Evolutionary conservation across 1,284 basidiomycete species (phyloP), one percentile per base, ranked within the genome.

Genomic region (Irpex sp.): DNA sequence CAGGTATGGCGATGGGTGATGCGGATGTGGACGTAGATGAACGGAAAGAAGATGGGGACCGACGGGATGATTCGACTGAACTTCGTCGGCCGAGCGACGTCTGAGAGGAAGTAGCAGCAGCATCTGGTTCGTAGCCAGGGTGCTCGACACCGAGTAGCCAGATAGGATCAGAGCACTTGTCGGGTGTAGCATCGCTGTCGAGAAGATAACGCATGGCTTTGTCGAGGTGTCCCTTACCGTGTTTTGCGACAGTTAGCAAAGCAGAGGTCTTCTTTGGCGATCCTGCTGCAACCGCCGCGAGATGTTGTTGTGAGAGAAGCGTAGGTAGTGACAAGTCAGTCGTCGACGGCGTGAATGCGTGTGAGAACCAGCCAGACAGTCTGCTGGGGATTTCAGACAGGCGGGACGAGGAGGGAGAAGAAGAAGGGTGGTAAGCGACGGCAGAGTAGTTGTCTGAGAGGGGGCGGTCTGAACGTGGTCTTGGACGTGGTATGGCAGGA

Each of bases 111-210:
- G 53, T 35, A 55, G 53, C 9, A 2, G 68, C 66, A 61, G 66
- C 70, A 26, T 72, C 68, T 68, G 67, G 64, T 2, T 90, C 89
- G 68, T 87, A 91, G 3, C 88, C 89, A 7, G 84, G 84, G 71
- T 95, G 93, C 65, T 84, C 83, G 5, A 93, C 86, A 35, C 93
- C 93, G 54, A 95, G 81, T 5, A 95, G 76, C 92, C 92, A 95
- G 51, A 95, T 95, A 0, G 88, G 83, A 33, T 94, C 91, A 0
- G 83, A 72, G 62, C 86, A 93, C 68, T 85, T 88, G 75, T 95
- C 93, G 1, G 92, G 92, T 3, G 83, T 85, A 11, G 89, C 84
- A 74, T 96, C 94, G 67, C 84, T 87, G 76, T 96, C 94, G 63
- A 94, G 81, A 5, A 96, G 77, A 75, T 93, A 92, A 31, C 93